A percentile compares a stretch with the other conserved stretches of the same genome.
These are phyloP conservation scores for Theileria equi DNA, from an alignment of 169 alveolate species.

Conservation along the genomic window DNA sequence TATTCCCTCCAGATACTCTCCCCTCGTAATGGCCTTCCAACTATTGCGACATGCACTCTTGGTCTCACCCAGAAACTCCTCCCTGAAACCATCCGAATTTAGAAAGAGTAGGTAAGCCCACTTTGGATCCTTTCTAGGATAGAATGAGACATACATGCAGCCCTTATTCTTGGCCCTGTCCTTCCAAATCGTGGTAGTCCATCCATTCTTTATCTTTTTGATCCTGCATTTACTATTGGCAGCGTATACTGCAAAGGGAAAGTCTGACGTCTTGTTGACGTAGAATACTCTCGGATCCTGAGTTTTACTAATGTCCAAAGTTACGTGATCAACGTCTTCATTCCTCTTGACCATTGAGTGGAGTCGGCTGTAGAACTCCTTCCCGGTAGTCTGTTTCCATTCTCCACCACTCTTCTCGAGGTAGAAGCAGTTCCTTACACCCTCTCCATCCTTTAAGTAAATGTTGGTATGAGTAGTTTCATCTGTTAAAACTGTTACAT, in stretches of 20 bases:
- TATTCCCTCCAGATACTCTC: neutral
- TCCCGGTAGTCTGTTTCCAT: no score
- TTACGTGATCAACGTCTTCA: no score
- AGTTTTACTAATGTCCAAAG: no score
- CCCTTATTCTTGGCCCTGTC: neutral
- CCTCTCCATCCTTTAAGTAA: no score
- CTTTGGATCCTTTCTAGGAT: slow-evolving; percentile 3
- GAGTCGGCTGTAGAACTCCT: no score
- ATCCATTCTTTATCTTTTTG: neutral
- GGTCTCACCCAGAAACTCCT: no score
- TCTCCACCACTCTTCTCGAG: no score
- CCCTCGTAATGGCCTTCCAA: slow-evolving; percentile 8
- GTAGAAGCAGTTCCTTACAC: no score
- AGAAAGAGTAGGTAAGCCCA: neutral
- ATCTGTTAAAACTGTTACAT: no score
- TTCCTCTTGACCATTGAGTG: no score
- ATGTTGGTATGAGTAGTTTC: no score
- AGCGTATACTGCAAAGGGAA: neutral
- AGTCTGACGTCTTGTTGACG: neutral
- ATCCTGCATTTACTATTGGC: neutral
- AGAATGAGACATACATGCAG: neutral
- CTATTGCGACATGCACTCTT: slow-evolving; percentile 4
- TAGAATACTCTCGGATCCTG: neutral
- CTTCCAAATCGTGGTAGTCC: slow-evolving; percentile 1
- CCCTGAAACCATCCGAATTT: no score